phyloP scores from a whole-genome alignment of 140 eudicot species.

The Oenanthe javanica region DNA sequence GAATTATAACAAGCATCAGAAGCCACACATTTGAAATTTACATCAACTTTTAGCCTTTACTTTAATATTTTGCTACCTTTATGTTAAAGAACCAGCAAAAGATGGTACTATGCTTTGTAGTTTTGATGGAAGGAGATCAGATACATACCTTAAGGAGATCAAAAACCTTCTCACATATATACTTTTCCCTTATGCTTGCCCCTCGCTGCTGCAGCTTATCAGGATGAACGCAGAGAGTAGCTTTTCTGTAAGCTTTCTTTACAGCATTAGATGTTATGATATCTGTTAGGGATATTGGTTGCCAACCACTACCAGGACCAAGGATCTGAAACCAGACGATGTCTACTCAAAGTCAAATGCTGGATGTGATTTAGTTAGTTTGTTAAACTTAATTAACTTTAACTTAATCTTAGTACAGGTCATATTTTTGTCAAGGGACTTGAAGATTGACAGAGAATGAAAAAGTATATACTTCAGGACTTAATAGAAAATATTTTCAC shows the following conservation, averaged over 20 bases:
- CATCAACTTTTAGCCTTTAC: not conserved
- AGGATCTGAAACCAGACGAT: conserved; percentile 52
- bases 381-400: not conserved
- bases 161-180: conserved; percentile 91
- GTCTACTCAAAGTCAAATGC: not conserved
- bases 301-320: conserved; percentile 93
- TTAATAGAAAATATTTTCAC: not conserved
- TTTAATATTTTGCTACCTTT: not conserved
- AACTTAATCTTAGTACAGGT: not conserved
- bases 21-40: not conserved
- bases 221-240: conserved; percentile 94
- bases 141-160: conserved; percentile 84
- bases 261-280: conserved; percentile 76
- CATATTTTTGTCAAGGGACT: not conserved
- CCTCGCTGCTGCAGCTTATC: conserved; percentile 95
- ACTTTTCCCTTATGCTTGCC: conserved; percentile 85
- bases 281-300: conserved; percentile 77
- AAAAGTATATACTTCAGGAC: not conserved
- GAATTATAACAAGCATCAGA: not conserved
- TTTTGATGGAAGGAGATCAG: not conserved
- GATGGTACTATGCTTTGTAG: not conserved
- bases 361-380: not conserved
- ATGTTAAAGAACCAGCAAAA: not conserved
- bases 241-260: conserved; percentile 90
- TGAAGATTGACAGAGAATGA: not conserved